These are phyloP conservation scores for Aspergillus quadricinctus DNA, from an alignment of 2,329 filamentous ascomycete genomes.

Conservation along the genomic window DNA sequence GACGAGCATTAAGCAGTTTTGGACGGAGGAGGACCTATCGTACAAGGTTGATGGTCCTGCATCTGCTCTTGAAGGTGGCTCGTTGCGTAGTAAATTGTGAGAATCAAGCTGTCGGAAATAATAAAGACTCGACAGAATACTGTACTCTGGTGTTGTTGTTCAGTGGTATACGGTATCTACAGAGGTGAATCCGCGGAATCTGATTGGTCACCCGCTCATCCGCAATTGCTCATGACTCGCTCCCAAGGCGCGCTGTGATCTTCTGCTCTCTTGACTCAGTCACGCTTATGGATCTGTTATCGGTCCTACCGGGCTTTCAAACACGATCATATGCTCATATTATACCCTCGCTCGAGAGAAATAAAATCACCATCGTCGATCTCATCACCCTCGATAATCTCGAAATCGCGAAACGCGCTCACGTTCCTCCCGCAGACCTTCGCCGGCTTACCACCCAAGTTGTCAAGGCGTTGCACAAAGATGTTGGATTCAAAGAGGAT, in stretches of 20 bases:
- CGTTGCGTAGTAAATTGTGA: neutral
- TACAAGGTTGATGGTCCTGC: neutral
- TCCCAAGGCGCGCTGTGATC: neutral
- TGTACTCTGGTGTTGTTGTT: neutral
- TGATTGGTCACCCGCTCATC: neutral
- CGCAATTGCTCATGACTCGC: conserved; percentile 7
- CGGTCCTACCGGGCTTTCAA: conserved; percentile 76
- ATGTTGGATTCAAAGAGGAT: conserved; percentile 47
- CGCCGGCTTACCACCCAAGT: conserved; percentile 67
- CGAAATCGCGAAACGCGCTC: conserved; percentile 81
- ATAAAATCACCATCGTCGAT: conserved; percentile 73
- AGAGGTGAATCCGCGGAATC: neutral
- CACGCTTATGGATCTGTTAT: conserved; percentile 63
- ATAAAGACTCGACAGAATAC: neutral
- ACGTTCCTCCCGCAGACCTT: conserved; percentile 74
- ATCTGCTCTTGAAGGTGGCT: neutral
- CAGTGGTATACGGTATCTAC: neutral
- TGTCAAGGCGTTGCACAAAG: conserved; percentile 61
- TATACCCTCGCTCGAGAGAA: conserved; percentile 73
- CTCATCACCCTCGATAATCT: conserved; percentile 77
- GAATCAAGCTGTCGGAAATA: neutral
- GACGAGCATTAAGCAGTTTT: conserved; percentile 3
- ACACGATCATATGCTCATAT: conserved; percentile 67
- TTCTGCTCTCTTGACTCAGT: neutral
- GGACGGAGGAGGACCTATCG: conserved; percentile 1